Conservation (phyloP, 2,329 filamentous ascomycete genomes). For the Westerdykella sp. region DNA sequence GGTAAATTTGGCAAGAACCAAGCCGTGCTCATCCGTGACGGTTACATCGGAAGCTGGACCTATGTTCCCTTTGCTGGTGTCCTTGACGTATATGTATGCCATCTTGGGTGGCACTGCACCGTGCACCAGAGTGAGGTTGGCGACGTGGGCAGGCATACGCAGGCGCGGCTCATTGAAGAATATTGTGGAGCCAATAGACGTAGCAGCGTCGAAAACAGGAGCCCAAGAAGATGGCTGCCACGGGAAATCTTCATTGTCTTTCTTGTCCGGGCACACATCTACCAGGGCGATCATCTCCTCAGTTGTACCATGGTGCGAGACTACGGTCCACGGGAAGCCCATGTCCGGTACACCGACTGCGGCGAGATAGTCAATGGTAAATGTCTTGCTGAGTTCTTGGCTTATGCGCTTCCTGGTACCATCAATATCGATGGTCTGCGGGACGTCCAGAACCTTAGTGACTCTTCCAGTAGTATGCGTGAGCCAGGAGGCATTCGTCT, state of each 20-base stretch:
- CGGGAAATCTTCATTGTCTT: conserved; percentile 16
- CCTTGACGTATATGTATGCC: conserved; percentile 31
- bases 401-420: conserved; percentile 23
- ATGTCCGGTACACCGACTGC: conserved; percentile 39
- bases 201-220: conserved; percentile 38
- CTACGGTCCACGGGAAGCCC: conserved; percentile 40
- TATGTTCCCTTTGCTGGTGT: conserved; percentile 8
- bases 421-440: conserved; percentile 17
- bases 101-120: conserved; percentile 22
- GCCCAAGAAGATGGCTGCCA: conserved; percentile 36
- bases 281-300: conserved; percentile 40
- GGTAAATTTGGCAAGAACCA: conserved; percentile 19
- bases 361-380: conserved; percentile 37
- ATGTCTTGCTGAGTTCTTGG: conserved; percentile 23
- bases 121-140: conserved; percentile 17
- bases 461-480: conserved; percentile 27
- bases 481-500: conserved; percentile 4
- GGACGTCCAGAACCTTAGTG: conserved; percentile 3
- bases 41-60: conserved; percentile 10
- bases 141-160: conserved; percentile 33
- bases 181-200: conserved; percentile 39
- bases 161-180: conserved; percentile 34
- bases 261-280: conserved; percentile 27
- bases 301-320: conserved; percentile 35
- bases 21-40: conserved; percentile 4